Evolutionary conservation across 257 asterid genomes (phyloP).

Genomic region (Solanum pimpinellifolium): DNA sequence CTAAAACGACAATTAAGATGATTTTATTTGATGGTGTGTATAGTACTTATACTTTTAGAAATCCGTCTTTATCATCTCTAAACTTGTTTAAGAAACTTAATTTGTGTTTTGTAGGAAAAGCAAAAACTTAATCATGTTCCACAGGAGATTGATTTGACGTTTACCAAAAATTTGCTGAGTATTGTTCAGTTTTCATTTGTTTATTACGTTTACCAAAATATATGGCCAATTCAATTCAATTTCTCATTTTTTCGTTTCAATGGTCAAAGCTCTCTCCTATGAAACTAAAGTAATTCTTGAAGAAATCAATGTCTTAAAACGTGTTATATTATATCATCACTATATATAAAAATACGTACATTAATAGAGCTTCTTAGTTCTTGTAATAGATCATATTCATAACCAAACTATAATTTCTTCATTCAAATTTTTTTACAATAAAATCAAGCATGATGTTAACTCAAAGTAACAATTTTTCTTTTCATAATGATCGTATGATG

Average conservation of each 20-base stretch:
- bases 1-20: not conserved
- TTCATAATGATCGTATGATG: not conserved
- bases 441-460: not conserved
- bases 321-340: not conserved
- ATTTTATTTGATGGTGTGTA: not conserved
- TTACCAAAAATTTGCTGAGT: too few species aligned
- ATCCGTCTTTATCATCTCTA: not conserved
- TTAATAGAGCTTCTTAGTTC: not conserved
- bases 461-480: not conserved
- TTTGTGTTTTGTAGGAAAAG: not conserved
- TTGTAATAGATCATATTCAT: not conserved
- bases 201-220: not conserved
- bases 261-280: not conserved
- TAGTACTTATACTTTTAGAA: not conserved
- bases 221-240: not conserved
- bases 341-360: not conserved
- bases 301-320: not conserved
- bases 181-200: not conserved
- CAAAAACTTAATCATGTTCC: not conserved
- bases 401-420: not conserved
- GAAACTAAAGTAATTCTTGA: not conserved
- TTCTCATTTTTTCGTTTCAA: not conserved
- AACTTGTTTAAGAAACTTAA: not conserved
- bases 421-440: not conserved
- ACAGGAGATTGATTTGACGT: not conserved